Percentiles rank a stretch among this genome's conserved stretches.
These are phyloP conservation scores for Wickerhamiella musiphila DNA, from an alignment of 805 yeast genomes.

Conservation along the genomic window DNA sequence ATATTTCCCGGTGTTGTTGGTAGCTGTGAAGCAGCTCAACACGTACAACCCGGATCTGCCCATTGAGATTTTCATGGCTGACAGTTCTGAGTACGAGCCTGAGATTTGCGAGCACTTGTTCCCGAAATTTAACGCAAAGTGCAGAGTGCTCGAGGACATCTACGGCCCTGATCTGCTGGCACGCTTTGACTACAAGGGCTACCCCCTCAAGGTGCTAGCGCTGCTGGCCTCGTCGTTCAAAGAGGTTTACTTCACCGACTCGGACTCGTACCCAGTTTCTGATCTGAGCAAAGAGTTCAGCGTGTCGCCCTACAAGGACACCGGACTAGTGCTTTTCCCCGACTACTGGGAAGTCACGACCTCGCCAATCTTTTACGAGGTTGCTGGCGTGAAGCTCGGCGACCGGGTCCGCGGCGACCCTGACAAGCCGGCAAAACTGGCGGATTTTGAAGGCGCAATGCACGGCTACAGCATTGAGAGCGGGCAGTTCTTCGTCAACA, in stretches of 20 bases:
- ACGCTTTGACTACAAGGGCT: slow-evolving; percentile 37
- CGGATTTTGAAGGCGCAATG: slow-evolving; percentile 49
- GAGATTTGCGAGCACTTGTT: slow-evolving; percentile 49
- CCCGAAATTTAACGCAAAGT: slow-evolving; percentile 45
- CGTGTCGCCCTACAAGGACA: slow-evolving; percentile 34
- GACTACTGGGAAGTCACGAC: slow-evolving; percentile 81
- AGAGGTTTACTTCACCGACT: slow-evolving; percentile 52
- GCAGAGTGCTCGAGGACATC: slow-evolving; percentile 46
- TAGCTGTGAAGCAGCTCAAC: slow-evolving; percentile 48
- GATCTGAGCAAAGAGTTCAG: slow-evolving; percentile 45
- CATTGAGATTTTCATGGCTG: slow-evolving; percentile 67
- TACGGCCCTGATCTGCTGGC: slow-evolving; percentile 37
- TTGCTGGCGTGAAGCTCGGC: slow-evolving; percentile 40
- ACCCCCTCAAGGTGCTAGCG: slow-evolving; percentile 56
- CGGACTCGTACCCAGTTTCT: slow-evolving; percentile 57
- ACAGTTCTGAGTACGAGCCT: slow-evolving; percentile 48
- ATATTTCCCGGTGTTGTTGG: slow-evolving; percentile 51
- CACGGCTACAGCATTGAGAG: slow-evolving; percentile 56
- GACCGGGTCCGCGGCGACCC: slow-evolving; percentile 20
- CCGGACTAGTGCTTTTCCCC: slow-evolving; percentile 55
- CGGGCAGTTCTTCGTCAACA: slow-evolving; percentile 47
- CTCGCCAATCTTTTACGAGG: slow-evolving; percentile 51
- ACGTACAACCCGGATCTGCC: slow-evolving; percentile 50
- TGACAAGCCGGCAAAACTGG: slow-evolving; percentile 26
- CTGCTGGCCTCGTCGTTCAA: slow-evolving; percentile 56